A percentile compares a stretch with the other conserved stretches of the same genome.
Evolutionary conservation across 371 early-diverging fungal genomes (phyloP).

Genomic region (Mortierella sp.): DNA sequence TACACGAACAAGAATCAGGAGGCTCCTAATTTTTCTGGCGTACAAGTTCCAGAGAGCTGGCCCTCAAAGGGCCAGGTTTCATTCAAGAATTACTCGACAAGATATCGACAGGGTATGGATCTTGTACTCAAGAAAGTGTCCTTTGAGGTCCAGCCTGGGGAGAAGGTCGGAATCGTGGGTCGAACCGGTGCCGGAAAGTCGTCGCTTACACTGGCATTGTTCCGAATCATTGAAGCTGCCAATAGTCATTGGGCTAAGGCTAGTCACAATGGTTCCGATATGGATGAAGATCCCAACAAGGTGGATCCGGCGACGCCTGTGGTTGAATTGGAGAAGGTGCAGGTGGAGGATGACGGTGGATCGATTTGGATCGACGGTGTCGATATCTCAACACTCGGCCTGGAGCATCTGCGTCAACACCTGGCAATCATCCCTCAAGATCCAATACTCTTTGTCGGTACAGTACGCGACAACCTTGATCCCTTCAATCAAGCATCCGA

Average conservation of each 20-base stretch:
- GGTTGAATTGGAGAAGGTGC: neutral
- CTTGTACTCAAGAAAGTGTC: slow-evolving; percentile 72
- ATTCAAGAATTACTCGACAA: slow-evolving; percentile 74
- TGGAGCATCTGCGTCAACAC: slow-evolving; percentile 38
- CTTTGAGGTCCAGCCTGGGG: slow-evolving; percentile 65
- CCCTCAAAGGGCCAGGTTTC: slow-evolving; percentile 76
- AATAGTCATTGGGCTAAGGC: slow-evolving; percentile 22
- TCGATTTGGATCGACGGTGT: slow-evolving; percentile 68
- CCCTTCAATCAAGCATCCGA: slow-evolving; percentile 74
- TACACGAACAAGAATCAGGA: slow-evolving; percentile 72
- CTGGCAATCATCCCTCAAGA: slow-evolving; percentile 93
- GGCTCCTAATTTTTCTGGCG: slow-evolving; percentile 73
- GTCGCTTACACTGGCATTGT: slow-evolving; percentile 83
- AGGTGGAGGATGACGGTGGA: slow-evolving; percentile 28
- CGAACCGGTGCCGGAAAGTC: slow-evolving; percentile 92
- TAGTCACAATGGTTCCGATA: slow-evolving; percentile 1
- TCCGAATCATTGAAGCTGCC: slow-evolving; percentile 89
- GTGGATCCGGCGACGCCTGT: too few relatives aligned
- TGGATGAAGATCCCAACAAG: slow-evolving; percentile 6
- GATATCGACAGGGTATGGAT: slow-evolving; percentile 82
- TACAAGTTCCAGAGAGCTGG: slow-evolving; percentile 65
- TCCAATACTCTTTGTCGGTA: slow-evolving; percentile 87
- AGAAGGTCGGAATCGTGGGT: slow-evolving; percentile 90
- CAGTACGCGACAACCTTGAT: slow-evolving; percentile 68
- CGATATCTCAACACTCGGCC: slow-evolving; percentile 66